phyloP scores from a whole-genome alignment of 2,329 filamentous ascomycete genomes.

The Trichoderma lentiforme region DNA sequence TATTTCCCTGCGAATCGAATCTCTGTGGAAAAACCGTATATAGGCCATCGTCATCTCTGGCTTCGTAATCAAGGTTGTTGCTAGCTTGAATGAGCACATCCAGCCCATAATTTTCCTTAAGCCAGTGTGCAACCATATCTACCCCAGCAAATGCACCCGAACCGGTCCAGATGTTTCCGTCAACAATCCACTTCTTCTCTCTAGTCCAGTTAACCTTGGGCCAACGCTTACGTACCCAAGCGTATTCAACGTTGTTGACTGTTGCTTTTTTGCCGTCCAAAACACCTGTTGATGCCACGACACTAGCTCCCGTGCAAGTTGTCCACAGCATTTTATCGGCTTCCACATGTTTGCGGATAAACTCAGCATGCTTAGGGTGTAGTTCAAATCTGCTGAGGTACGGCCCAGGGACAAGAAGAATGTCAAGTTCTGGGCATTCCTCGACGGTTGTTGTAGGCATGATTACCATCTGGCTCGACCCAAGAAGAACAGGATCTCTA shows the following conservation, averaged over 20 bases:
- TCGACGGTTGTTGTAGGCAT: slow-evolving; percentile 32
- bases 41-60: slow-evolving; percentile 32
- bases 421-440: slow-evolving; percentile 36
- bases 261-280: slow-evolving; percentile 43
- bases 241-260: slow-evolving; percentile 36
- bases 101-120: slow-evolving; percentile 34
- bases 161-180: slow-evolving; percentile 46
- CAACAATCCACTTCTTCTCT: slow-evolving; percentile 43
- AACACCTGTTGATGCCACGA: slow-evolving; percentile 34
- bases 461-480: slow-evolving; percentile 20
- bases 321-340: slow-evolving; percentile 35
- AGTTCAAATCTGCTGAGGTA: slow-evolving; percentile 28
- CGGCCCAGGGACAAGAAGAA: slow-evolving; percentile 36
- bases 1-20: slow-evolving; percentile 23
- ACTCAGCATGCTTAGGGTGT: slow-evolving; percentile 28
- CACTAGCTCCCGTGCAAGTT: slow-evolving; percentile 36
- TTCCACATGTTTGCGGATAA: slow-evolving; percentile 34
- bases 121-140: slow-evolving; percentile 42
- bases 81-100: slow-evolving; percentile 26
- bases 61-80: slow-evolving; percentile 34
- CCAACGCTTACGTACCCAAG: slow-evolving; percentile 29
- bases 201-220: slow-evolving; percentile 43
- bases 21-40: slow-evolving; percentile 28
- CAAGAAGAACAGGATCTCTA: slow-evolving; percentile 26
- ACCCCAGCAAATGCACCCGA: slow-evolving; percentile 44